Evolutionary conservation across 1,284 basidiomycete genomes (phyloP).

Genomic region (Sutorius eximius): DNA sequence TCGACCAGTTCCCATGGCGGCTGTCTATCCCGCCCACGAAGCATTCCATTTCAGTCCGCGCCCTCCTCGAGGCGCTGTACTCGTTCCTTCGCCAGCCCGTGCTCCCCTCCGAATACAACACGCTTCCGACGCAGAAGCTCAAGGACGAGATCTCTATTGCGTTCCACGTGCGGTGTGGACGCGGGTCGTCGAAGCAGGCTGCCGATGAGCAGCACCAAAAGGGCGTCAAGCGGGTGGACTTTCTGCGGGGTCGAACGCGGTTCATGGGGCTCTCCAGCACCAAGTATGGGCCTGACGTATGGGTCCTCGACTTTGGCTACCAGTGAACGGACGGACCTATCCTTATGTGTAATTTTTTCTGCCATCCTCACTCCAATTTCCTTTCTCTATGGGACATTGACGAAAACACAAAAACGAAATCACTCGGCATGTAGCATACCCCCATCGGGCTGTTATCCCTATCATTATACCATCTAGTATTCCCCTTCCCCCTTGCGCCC

Average conservation of each 20-base stretch:
- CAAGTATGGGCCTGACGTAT: slow-evolving; percentile 30
- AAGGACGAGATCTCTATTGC: slow-evolving; percentile 40
- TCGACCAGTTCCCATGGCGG: slow-evolving; percentile 37
- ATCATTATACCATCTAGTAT: slow-evolving; percentile 26
- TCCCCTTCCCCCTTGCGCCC: neutral
- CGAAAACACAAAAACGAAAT: slow-evolving; percentile 19
- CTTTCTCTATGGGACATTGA: slow-evolving; percentile 7
- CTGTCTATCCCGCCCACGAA: slow-evolving; percentile 30
- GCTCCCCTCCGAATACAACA: slow-evolving; percentile 39
- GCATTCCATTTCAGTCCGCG: slow-evolving; percentile 37
- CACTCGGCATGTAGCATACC: slow-evolving; percentile 27
- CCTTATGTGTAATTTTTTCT: slow-evolving; percentile 28
- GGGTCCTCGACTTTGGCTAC: slow-evolving; percentile 30
- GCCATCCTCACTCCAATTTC: neutral
- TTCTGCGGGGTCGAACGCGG: slow-evolving; percentile 38
- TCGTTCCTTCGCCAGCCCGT: slow-evolving; percentile 40
- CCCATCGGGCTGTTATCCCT: slow-evolving; percentile 15
- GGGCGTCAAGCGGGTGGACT: slow-evolving; percentile 47
- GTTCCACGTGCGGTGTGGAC: slow-evolving; percentile 43
- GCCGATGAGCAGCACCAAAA: slow-evolving; percentile 34
- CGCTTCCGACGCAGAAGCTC: slow-evolving; percentile 34
- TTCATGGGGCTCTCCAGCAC: slow-evolving; percentile 42
- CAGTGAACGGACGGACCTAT: slow-evolving; percentile 8
- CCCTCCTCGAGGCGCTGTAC: slow-evolving; percentile 40
- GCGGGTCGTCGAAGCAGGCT: slow-evolving; percentile 17